Base-by-base conservation (phyloP, 2,329 filamentous ascomycete genomes). In the Thermomyces lanuginosus region DNA sequence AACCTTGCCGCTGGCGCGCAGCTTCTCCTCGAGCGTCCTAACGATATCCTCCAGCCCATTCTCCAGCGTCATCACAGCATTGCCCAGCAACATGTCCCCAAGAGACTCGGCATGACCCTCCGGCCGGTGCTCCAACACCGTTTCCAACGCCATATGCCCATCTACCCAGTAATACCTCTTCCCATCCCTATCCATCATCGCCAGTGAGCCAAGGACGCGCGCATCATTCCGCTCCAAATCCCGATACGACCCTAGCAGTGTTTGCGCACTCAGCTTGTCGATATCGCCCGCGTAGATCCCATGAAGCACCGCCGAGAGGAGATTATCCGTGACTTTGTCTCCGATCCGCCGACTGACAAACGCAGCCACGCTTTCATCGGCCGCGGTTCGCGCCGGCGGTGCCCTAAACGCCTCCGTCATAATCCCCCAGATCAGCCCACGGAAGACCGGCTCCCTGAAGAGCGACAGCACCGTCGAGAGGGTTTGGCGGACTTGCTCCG, bases 221-320 rank as follows among this genome's bases (percentile, higher is more conserved):
- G 38, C 30, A 4, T 41, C 37, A 13, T 24, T 30, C 9, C 29
- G 33, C 34, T 74, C 67, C 30, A 64, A 52, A n/a, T 63, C 36
- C 44, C 60, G 61, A 0, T 58, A 30, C 14, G 51, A 38, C 6
- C 74, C 55, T 20, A 76, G 46, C 21, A 78, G 58, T 26, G 69
- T 72, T 39, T 70, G 71, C 24, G 70, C 71, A 50, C 83, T 92
- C 26, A 95, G 60, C 45, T 76, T 66, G 48, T 79, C 72, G 24
- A 92, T 70, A 51, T 93, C 79, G 4, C 89, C 89, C 12, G 84
- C 89, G 50, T 91, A 92, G 32, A 95, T 82, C 21, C 89, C 89
- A 51, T 95, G 89, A 28, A 82, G 53, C 2, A 72, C 46, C 1
- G 75, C 82, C 4, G 82, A 92, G 5, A 72, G 53, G 10, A 92